Percentiles rank a stretch among this genome's conserved stretches.
Evolutionary conservation across 2,329 filamentous ascomycete genomes (phyloP).

Genomic region (Colletotrichum gigasporum): DNA sequence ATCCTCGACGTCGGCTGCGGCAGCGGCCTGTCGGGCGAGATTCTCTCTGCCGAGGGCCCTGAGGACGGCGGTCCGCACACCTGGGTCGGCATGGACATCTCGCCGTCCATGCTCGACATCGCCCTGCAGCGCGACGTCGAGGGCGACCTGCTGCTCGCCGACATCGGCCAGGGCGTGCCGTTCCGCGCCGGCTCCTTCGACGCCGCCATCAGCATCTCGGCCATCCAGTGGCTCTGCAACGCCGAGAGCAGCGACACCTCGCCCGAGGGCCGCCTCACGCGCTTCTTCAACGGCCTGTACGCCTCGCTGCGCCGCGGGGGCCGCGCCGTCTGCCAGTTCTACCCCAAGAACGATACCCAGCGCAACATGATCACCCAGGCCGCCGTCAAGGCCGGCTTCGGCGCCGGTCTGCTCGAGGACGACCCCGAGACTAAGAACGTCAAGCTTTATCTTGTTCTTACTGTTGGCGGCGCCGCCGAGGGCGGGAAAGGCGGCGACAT

Average conservation of each 20-base stretch:
- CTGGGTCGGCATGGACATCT: constrained; percentile 98
- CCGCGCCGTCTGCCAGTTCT: constrained; percentile 95
- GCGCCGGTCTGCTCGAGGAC: constrained; percentile 93
- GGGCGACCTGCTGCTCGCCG: constrained; percentile 91
- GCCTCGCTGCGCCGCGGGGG: constrained; percentile 84
- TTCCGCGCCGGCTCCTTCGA: constrained; percentile 94
- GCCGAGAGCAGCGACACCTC: constrained; percentile 89
- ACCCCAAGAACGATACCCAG: constrained; percentile 94
- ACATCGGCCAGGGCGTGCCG: constrained; percentile 94
- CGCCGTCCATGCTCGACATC: constrained; percentile 94
- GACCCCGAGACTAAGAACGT: constrained; percentile 96
- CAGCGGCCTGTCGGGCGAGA: constrained; percentile 92
- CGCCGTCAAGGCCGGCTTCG: constrained; percentile 93
- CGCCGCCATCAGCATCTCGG: constrained; percentile 92
- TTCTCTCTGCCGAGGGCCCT: constrained; percentile 76
- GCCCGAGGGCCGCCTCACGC: constrained; percentile 77
- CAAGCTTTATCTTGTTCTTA: constrained; percentile 95
- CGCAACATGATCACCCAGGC: constrained; percentile 91
- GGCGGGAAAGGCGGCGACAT: constrained; percentile 76
- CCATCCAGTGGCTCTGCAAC: constrained; percentile 99
- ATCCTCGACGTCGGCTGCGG: constrained; percentile 98
- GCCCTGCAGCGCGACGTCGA: constrained; percentile 92
- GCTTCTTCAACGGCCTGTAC: constrained; percentile 95
- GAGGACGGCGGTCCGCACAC: constrained; percentile 86
- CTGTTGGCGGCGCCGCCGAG: constrained; percentile 73